These are phyloP conservation scores for Sporisorium scitamineum DNA, from an alignment of 1,284 basidiomycete genomes.

Conservation along the genomic window DNA sequence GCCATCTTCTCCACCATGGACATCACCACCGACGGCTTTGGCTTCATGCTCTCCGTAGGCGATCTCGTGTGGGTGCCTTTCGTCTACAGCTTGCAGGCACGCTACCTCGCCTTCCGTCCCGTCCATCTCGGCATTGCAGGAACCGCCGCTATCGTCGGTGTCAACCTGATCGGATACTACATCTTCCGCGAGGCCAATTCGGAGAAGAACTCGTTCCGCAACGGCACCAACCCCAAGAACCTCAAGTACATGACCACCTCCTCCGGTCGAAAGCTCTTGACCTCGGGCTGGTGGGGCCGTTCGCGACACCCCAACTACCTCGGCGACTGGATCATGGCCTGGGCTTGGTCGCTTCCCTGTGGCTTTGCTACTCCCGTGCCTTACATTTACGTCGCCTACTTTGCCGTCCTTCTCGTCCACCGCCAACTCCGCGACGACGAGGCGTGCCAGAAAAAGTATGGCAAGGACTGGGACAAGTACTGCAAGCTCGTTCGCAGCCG, in stretches of 20 bases:
- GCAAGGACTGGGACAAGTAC: slow-evolving; percentile 76
- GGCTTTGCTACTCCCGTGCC: slow-evolving; percentile 92
- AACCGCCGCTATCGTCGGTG: slow-evolving; percentile 76
- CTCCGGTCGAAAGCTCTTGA: slow-evolving; percentile 88
- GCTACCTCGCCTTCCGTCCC: slow-evolving; percentile 89
- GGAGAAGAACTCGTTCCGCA: slow-evolving; percentile 96
- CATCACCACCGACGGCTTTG: slow-evolving; percentile 96
- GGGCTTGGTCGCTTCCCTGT: slow-evolving; percentile 93
- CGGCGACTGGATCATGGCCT: slow-evolving; percentile 88
- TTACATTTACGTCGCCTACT: slow-evolving; percentile 92
- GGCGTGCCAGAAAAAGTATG: slow-evolving; percentile 80
- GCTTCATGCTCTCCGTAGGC: slow-evolving; percentile 96
- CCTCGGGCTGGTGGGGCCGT: slow-evolving; percentile 96
- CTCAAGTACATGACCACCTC: slow-evolving; percentile 85
- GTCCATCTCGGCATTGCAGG: slow-evolving; percentile 80
- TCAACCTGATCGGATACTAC: slow-evolving; percentile 85
- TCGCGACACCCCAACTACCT: slow-evolving; percentile 83
- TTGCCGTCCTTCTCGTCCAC: slow-evolving; percentile 89
- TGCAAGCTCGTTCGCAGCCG: slow-evolving; percentile 47
- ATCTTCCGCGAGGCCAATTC: slow-evolving; percentile 90
- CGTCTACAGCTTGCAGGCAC: slow-evolving; percentile 91
- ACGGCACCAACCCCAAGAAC: slow-evolving; percentile 93
- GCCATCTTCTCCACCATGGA: slow-evolving; percentile 96
- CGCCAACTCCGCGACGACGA: slow-evolving; percentile 92
- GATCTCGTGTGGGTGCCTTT: slow-evolving; percentile 96